Evolutionary conservation across 192 early-diverging fungal species (phyloP).

Genomic region (Entomortierella chlamydospora): DNA sequence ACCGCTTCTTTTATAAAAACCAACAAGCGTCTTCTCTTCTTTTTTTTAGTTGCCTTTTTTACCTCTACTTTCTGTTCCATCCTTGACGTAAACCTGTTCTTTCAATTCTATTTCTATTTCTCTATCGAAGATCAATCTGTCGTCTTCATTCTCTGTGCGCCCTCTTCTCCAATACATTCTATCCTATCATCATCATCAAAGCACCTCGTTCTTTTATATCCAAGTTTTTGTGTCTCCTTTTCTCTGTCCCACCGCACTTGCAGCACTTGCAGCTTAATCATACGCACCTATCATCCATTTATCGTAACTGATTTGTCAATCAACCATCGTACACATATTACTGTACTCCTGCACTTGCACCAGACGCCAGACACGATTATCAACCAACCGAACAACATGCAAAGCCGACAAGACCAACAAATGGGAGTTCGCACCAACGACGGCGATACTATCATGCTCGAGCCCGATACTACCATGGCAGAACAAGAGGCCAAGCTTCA

Average conservation of each 20-base stretch:
- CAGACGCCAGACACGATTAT: not conserved
- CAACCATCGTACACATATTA: too few relatives aligned
- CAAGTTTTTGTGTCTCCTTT: too few relatives aligned
- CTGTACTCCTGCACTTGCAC: too few relatives aligned
- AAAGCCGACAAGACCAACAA: slow-evolving; percentile 44
- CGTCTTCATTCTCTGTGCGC: not conserved
- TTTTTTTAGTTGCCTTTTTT: not conserved
- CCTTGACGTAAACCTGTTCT: not conserved
- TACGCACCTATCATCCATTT: too few relatives aligned
- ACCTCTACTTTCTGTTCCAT: not conserved
- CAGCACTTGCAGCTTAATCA: not conserved
- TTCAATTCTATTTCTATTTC: slow-evolving; percentile 1
- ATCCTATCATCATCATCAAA: not conserved
- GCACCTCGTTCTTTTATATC: not conserved
- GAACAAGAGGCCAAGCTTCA: slow-evolving; percentile 45
- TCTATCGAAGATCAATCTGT: slow-evolving; percentile 2
- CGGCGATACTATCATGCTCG: slow-evolving; percentile 5
- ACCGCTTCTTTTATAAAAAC: too few relatives aligned
- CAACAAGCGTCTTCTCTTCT: too few relatives aligned
- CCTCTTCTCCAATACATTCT: not conserved
- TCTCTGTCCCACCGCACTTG: not conserved
- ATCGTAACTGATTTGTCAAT: too few relatives aligned
- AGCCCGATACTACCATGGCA: slow-evolving; percentile 10
- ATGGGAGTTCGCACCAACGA: slow-evolving; percentile 18
- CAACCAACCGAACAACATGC: slow-evolving; percentile 13